Percentiles rank a stretch among this genome's conserved stretches.
These are phyloP conservation scores for Trypanosoma vivax DNA, from an alignment of 208 protist genomes.

Conservation along the genomic window DNA sequence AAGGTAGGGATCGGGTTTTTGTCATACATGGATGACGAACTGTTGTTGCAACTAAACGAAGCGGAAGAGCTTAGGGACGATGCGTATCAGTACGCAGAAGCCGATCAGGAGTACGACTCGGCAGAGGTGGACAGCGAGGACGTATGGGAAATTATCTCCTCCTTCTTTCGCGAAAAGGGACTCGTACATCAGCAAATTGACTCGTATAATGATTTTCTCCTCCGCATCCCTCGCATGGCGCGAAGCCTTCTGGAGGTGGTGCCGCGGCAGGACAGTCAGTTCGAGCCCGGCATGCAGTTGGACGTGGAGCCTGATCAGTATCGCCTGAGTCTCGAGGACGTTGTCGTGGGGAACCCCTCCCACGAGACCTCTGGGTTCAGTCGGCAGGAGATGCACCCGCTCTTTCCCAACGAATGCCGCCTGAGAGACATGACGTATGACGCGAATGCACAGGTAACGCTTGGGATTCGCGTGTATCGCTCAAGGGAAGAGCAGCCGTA, in stretches of 20 bases:
- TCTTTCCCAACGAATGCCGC: conserved; percentile 93
- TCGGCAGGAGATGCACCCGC: conserved; percentile 52
- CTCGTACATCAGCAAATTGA: conserved; percentile 99
- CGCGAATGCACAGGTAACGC: conserved; percentile 39
- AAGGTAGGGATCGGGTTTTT: no score
- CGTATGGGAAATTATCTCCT: conserved; percentile 95
- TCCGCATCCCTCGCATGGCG: conserved; percentile 80
- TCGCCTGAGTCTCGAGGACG: conserved; percentile 65
- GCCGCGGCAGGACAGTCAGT: conserved; percentile 76
- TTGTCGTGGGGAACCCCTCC: conserved; percentile 77
- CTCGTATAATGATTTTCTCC: conserved; percentile 98
- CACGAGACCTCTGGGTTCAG: conserved; percentile 50
- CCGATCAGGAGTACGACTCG: conserved; percentile 5
- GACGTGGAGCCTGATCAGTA: conserved; percentile 58
- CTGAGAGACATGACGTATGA: conserved; percentile 96
- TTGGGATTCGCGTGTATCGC: conserved; percentile 29
- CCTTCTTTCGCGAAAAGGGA: conserved; percentile 97
- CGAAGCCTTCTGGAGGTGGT: conserved; percentile 57
- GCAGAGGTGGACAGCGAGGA: conserved; percentile 90
- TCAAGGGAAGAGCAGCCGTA: conserved; percentile 25
- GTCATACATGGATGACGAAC: conserved; percentile 58
- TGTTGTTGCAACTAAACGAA: conserved; percentile 70
- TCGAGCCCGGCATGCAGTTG: conserved; percentile 43
- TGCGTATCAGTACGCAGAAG: conserved; percentile 1
- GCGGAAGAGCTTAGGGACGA: conserved; percentile 33